Evolutionary conservation across 331 rosid species (phyloP), one percentile per base, ranked within the genome.

Genomic region (Dryas integrifolia): DNA sequence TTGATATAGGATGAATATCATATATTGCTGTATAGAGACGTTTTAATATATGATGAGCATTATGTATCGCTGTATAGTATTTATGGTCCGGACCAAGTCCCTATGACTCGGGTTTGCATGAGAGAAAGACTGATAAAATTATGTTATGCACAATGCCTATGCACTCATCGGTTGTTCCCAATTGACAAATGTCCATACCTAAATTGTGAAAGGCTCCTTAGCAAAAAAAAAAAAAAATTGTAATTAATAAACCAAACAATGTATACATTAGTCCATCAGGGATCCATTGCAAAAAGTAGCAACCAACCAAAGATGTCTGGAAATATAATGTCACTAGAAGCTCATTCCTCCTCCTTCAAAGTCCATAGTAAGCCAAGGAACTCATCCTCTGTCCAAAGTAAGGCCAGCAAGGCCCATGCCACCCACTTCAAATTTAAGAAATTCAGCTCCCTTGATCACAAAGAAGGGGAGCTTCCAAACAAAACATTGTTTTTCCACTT

Each of bases 401-500:
- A 56, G 30, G 14, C 43, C 43, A 43, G 26, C 65, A 45, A 70
- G 26, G 3, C 56, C 45, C 66, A 30, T 58, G 38, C 35, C 26
- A 45, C 56, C 58, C 47, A 15, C 76, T 45, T 70, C 56, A 72
- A 47, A n/a, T 64, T 40, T 26, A 72, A 73, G 72, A 64, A 73
- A 53, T 39, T 14, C 51, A 40, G 50, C 47, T 51, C 82, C 55
- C 75, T 57, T 65, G 60, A 58, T 16, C 66, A 72, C 53, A 58
- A 48, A 59, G 12, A 65, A 35, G 21, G 55, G 64, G 88, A 82
- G 49, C 80, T 86, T 55, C 14, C 72, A 26, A 76, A 80, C 63
- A 82, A 86, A 16, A 77, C 85, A 21, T 3, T 91, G 57, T 44
- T 89, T 67, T 93, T 93, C 68, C 86, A 86, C 57, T 81, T 91